Evolutionary conservation across 2,329 filamentous ascomycete genomes (phyloP).

Genomic region (Madurella mycetomatis): DNA sequence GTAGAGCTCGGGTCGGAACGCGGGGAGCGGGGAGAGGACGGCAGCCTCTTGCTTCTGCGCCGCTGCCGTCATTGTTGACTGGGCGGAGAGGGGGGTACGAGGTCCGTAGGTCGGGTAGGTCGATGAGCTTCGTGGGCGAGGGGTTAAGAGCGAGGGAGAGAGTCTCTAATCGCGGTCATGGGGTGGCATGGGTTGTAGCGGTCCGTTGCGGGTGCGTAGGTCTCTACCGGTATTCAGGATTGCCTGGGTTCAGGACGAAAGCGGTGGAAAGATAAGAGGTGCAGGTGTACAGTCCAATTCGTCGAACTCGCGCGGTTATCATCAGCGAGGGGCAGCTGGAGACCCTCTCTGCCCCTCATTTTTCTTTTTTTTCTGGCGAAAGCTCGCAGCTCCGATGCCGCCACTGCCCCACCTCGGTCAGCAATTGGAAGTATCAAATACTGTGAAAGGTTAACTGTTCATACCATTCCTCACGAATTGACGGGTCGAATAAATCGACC

Average conservation of each 20-base stretch:
- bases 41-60: not conserved
- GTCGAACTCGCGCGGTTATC: not conserved
- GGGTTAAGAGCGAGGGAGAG: too few relatives aligned
- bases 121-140: too few relatives aligned
- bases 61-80: not conserved
- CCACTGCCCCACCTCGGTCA: conserved; percentile 12
- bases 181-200: too few relatives aligned
- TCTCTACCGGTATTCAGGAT: too few relatives aligned
- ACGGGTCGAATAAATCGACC: too few relatives aligned
- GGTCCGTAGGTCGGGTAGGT: too few relatives aligned
- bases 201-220: too few relatives aligned
- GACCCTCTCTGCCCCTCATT: conserved; percentile 8
- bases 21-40: conserved; percentile 41
- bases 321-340: not conserved
- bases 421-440: not conserved
- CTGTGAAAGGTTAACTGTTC: too few relatives aligned
- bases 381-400: conserved; percentile 10
- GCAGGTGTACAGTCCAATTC: not conserved
- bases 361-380: not conserved
- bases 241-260: not conserved
- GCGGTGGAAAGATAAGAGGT: not conserved
- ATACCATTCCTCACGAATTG: too few relatives aligned
- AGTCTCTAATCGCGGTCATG: too few relatives aligned
- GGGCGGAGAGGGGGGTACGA: not conserved
- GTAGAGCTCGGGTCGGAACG: conserved; percentile 54